These are phyloP conservation scores for Metschnikowia reukaufii DNA, from an alignment of 805 yeast species.

Conservation along the genomic window DNA sequence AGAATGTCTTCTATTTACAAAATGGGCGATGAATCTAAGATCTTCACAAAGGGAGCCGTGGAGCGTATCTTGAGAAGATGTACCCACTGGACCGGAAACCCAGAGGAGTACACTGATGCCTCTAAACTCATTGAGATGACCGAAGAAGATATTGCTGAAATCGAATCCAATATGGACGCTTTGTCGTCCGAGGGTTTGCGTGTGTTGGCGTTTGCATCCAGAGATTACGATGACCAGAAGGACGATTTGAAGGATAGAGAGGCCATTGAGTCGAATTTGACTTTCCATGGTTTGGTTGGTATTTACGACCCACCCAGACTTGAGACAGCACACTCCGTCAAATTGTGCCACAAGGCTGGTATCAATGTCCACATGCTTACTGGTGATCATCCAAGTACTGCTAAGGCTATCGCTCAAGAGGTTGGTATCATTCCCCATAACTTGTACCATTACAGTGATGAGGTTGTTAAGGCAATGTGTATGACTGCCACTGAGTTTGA, in stretches of 20 bases:
- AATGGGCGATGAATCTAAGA: conserved; percentile 12
- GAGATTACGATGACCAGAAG: conserved; percentile 13
- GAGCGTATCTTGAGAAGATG: conserved; percentile 21
- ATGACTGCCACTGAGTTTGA: conserved; percentile 78
- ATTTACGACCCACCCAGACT: conserved; percentile 24
- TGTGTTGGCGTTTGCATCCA: conserved; percentile 22
- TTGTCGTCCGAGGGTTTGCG: conserved; percentile 23
- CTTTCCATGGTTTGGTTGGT: conserved; percentile 23
- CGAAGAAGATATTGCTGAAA: conserved; percentile 15
- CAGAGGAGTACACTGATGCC: conserved; percentile 20
- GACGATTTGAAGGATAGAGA: conserved; percentile 20
- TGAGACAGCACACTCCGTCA: conserved; percentile 22
- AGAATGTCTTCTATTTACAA: conserved; percentile 21
- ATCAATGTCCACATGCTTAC: conserved; percentile 25
- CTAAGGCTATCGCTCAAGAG: conserved; percentile 24
- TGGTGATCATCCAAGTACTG: conserved; percentile 24
- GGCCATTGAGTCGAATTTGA: conserved; percentile 19
- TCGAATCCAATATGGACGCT: conserved; percentile 22
- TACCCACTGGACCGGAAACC: conserved; percentile 20
- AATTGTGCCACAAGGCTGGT: conserved; percentile 22
- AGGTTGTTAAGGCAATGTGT: conserved; percentile 62
- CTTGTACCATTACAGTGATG: conserved; percentile 53
- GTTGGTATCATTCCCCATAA: conserved; percentile 37
- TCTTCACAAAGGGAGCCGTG: conserved; percentile 24
- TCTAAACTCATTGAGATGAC: conserved; percentile 18